A percentile compares a stretch with the other conserved stretches of the same genome.
Conservation (phyloP, 2,329 filamentous ascomycete species). For the Thelonectria discophora region DNA sequence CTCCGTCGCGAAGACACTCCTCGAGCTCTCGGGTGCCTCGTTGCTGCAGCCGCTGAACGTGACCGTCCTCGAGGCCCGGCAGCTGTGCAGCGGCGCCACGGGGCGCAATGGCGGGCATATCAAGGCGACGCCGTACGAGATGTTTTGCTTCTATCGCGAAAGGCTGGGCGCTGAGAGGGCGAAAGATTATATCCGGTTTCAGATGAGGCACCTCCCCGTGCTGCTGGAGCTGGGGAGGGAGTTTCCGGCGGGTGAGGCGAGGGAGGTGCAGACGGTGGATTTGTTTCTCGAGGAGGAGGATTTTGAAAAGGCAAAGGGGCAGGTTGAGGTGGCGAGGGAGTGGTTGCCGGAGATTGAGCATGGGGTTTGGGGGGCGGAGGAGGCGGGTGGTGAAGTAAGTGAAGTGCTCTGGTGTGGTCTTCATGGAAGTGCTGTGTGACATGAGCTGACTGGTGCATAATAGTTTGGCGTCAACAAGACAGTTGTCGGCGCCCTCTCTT, state of each 20-base stretch:
- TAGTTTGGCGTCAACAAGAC: slow-evolving; percentile 49
- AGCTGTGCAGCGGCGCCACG: slow-evolving; percentile 61
- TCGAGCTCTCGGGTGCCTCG: slow-evolving; percentile 37
- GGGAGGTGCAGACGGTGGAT: slow-evolving; percentile 58
- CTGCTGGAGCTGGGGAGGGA: slow-evolving; percentile 51
- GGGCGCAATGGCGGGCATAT: slow-evolving; percentile 64
- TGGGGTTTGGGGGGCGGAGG: slow-evolving; percentile 45
- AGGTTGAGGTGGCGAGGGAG: slow-evolving; percentile 46
- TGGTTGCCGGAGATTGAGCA: slow-evolving; percentile 54
- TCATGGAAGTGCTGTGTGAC: too few relatives aligned
- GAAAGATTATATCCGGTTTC: slow-evolving; percentile 53
- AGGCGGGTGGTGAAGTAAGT: slow-evolving; percentile 45
- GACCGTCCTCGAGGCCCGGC: slow-evolving; percentile 61
- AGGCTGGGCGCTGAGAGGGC: slow-evolving; percentile 50
- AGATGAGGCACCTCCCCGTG: slow-evolving; percentile 52
- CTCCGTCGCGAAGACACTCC: slow-evolving; percentile 40
- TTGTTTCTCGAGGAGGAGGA: slow-evolving; percentile 51
- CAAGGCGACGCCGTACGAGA: slow-evolving; percentile 55
- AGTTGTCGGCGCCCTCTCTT: slow-evolving; percentile 54
- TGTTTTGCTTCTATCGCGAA: slow-evolving; percentile 48
- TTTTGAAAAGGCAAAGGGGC: slow-evolving; percentile 44
- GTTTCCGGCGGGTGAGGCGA: slow-evolving; percentile 51
- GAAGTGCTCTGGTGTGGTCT: too few relatives aligned
- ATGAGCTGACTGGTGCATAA: background rate
- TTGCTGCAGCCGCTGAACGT: too few relatives aligned